These are phyloP conservation scores for Auriscalpium vulgare DNA, from an alignment of 768 basidiomycete species.

Conservation along the genomic window DNA sequence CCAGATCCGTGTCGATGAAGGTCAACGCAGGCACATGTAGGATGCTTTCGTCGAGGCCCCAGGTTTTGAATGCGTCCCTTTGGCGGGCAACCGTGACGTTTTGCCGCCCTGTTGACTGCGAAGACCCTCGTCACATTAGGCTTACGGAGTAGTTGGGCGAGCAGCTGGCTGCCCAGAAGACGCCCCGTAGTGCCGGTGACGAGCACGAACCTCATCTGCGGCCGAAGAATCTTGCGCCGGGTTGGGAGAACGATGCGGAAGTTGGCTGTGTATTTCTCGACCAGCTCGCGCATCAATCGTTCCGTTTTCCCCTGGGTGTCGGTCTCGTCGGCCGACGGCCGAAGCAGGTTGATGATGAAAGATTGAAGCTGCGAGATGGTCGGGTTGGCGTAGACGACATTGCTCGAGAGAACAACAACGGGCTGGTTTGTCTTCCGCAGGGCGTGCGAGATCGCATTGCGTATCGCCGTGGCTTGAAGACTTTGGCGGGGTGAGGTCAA, in stretches of 20 bases:
- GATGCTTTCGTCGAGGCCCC: not conserved
- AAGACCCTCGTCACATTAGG: not conserved
- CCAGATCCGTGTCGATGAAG: not conserved
- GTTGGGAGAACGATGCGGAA: not conserved
- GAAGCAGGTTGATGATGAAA: not conserved
- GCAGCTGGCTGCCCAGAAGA: not conserved
- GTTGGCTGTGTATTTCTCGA: not conserved
- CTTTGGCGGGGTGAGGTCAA: not conserved
- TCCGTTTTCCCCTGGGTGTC: not conserved
- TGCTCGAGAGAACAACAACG: not conserved
- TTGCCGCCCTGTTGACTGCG: not conserved
- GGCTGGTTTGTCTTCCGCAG: not conserved
- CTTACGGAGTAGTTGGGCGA: not conserved
- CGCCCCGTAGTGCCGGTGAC: not conserved
- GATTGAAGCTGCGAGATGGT: not conserved
- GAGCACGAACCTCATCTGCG: not conserved
- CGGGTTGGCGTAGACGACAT: not conserved
- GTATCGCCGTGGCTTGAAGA: not conserved
- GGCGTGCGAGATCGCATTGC: not conserved
- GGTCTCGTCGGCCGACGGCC: not conserved
- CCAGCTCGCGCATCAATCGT: not conserved
- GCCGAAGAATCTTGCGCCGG: not conserved
- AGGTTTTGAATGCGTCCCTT: not conserved
- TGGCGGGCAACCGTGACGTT: not conserved
- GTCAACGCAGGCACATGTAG: not conserved